Evolutionary conservation across 169 alveolate genomes (phyloP).

Genomic region (Theileria orientalis): DNA sequence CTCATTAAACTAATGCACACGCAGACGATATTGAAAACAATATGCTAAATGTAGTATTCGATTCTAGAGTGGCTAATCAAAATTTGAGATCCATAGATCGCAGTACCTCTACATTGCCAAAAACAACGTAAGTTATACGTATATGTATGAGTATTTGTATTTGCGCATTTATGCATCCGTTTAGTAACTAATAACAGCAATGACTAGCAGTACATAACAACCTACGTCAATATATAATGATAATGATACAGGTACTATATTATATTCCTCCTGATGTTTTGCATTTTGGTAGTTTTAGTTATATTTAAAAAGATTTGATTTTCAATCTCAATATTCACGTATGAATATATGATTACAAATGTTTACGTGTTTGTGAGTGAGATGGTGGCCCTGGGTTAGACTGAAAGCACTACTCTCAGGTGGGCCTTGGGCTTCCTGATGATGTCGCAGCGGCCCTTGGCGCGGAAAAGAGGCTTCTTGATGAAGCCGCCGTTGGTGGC

Average conservation of each 20-base stretch:
- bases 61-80: slow-evolving; percentile 39
- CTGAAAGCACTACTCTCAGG: slow-evolving; percentile 49
- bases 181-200: too few relatives aligned
- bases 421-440: slow-evolving; percentile 64
- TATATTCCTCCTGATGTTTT: background rate
- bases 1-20: too few relatives aligned
- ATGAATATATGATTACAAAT: background rate
- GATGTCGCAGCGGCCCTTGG: slow-evolving; percentile 64
- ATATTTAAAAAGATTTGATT: slow-evolving; percentile 4
- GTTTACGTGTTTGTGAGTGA: background rate
- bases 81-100: slow-evolving; percentile 7
- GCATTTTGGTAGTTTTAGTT: background rate
- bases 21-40: slow-evolving; percentile 55
- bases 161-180: too few relatives aligned
- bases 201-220: too few relatives aligned
- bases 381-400: background rate
- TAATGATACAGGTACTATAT: slow-evolving; percentile 13
- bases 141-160: background rate
- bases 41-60: slow-evolving; percentile 40
- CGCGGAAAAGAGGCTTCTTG: slow-evolving; percentile 56
- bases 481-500: slow-evolving; percentile 64
- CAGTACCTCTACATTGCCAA: background rate
- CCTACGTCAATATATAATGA: too few relatives aligned
- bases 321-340: background rate
- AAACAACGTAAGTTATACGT: background rate